These are phyloP conservation scores for Petasospora fabianii DNA, from an alignment of 1,139 yeast genomes.

Conservation along the genomic window DNA sequence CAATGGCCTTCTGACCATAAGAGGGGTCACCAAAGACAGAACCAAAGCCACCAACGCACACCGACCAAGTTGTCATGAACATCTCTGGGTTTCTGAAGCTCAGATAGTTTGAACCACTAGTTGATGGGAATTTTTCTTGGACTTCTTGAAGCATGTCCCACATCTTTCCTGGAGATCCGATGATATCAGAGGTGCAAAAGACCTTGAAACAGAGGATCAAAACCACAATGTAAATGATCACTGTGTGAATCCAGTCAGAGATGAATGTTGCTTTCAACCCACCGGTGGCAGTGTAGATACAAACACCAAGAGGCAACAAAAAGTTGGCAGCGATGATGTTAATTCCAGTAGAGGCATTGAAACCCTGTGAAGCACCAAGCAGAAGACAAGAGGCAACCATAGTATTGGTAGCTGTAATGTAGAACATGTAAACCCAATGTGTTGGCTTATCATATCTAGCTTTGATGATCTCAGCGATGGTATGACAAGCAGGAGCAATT, in stretches of 20 bases:
- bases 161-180: slow-evolving; percentile 37
- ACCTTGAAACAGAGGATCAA: slow-evolving; percentile 31
- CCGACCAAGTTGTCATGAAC: slow-evolving; percentile 29
- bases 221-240: slow-evolving; percentile 40
- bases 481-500: slow-evolving; percentile 56
- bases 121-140: slow-evolving; percentile 28
- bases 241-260: slow-evolving; percentile 41
- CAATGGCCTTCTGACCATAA: slow-evolving; percentile 42
- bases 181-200: slow-evolving; percentile 30
- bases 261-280: slow-evolving; percentile 51
- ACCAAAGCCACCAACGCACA: slow-evolving; percentile 33
- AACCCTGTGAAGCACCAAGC: slow-evolving; percentile 44
- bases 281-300: slow-evolving; percentile 47
- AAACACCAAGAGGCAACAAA: slow-evolving; percentile 51
- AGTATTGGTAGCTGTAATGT: slow-evolving; percentile 34
- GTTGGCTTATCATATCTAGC: slow-evolving; percentile 47
- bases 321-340: slow-evolving; percentile 47
- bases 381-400: slow-evolving; percentile 39
- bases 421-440: slow-evolving; percentile 34
- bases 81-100: slow-evolving; percentile 11
- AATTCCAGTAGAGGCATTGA: slow-evolving; percentile 44
- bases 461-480: slow-evolving; percentile 50
- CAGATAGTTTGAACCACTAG: slow-evolving; percentile 10
- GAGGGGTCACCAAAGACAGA: slow-evolving; percentile 43
- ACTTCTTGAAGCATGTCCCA: slow-evolving; percentile 34